Conservation (phyloP, 208 protist species). For the Plasmodiophora brassicae region DNA sequence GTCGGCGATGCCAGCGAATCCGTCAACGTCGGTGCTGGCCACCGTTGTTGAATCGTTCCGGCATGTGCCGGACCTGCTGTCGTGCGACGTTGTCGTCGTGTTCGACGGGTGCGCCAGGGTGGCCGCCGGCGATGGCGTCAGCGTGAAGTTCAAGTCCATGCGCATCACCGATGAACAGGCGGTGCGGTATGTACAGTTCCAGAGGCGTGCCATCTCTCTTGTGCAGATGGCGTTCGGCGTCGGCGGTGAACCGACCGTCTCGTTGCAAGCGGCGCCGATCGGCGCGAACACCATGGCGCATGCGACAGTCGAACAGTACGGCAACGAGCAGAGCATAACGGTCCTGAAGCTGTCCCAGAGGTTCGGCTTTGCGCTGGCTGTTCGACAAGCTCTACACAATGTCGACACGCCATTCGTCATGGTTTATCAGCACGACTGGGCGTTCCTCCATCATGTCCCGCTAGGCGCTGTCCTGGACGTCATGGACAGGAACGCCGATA, state of each 20-base stretch:
- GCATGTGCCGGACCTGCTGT: background rate
- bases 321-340: background rate
- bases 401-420: background rate
- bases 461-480: background rate
- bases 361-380: background rate
- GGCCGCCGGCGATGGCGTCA: background rate
- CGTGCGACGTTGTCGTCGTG: background rate
- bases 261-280: background rate
- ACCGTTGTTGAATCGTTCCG: background rate
- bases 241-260: background rate
- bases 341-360: background rate
- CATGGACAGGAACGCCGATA: background rate
- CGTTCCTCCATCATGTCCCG: background rate
- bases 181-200: background rate
- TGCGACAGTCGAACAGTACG: background rate
- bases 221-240: background rate
- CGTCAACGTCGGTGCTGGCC: background rate
- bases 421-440: background rate
- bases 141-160: background rate
- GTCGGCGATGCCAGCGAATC: background rate
- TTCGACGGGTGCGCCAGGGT: background rate
- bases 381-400: background rate
- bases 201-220: background rate
- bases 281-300: background rate
- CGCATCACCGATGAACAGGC: background rate